Evolutionary conservation across 2,329 filamentous ascomycete species (phyloP).

Genomic region (Penicillium sp.): DNA sequence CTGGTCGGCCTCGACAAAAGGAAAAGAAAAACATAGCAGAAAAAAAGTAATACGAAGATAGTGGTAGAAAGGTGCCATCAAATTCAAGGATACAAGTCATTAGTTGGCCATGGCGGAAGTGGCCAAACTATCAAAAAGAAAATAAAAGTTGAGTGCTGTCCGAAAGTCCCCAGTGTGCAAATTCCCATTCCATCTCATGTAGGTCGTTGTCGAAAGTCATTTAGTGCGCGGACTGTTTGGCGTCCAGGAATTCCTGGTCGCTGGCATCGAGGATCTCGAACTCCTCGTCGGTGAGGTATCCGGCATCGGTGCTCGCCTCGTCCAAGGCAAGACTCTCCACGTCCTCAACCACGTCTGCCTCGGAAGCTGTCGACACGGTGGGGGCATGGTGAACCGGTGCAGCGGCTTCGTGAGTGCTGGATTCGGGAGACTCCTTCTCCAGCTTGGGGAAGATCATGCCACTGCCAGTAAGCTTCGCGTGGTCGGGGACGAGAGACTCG

Average conservation of each 20-base stretch:
- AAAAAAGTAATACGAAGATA: constrained; percentile 1
- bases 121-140: constrained; percentile 8
- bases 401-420: constrained; percentile 67
- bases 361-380: constrained; percentile 47
- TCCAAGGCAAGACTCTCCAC: constrained; percentile 57
- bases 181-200: constrained; percentile 20
- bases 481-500: constrained; percentile 30
- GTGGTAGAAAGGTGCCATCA: constrained; percentile 3
- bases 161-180: constrained; percentile 14
- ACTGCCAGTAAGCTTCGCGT: constrained; percentile 49
- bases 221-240: constrained; percentile 25
- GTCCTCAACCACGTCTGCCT: constrained; percentile 53
- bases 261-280: constrained; percentile 96
- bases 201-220: constrained; percentile 1
- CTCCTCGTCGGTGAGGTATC: constrained; percentile 94
- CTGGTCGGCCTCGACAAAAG: background rate
- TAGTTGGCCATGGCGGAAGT: constrained; percentile 20
- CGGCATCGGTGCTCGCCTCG: constrained; percentile 55
- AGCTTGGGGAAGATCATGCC: constrained; percentile 97
- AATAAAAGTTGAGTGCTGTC: background rate
- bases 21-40: background rate
- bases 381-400: constrained; percentile 31
- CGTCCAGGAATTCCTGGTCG: constrained; percentile 74
- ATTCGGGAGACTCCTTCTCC: constrained; percentile 84
- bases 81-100: constrained; percentile 14